Percentiles rank a stretch among this genome's conserved stretches.
Evolutionary conservation across 257 asterid species (phyloP).

Genomic region (Plantago major): DNA sequence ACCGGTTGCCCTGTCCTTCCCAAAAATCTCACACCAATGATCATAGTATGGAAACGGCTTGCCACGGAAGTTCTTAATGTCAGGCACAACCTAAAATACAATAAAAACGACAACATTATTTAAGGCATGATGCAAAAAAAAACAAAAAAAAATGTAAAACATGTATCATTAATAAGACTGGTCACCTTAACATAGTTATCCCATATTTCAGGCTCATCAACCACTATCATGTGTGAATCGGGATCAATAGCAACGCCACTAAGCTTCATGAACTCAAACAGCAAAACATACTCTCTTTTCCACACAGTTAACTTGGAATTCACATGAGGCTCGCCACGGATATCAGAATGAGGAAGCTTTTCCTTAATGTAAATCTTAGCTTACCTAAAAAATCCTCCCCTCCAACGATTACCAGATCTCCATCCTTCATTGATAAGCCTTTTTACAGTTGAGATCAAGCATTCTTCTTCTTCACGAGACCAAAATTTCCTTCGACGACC

Average conservation of each 20-base stretch:
- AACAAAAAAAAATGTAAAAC: too few species aligned
- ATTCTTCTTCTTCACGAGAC: constrained; percentile 2
- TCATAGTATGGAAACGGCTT: constrained; percentile 5
- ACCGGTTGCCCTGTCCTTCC: constrained; percentile 4
- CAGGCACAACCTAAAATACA: neutral
- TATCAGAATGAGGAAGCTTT: neutral
- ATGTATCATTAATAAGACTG: neutral
- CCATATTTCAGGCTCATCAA: neutral
- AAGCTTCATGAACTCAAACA: neutral
- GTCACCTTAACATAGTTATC: neutral
- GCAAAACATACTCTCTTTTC: neutral
- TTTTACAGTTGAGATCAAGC: neutral
- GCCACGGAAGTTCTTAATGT: neutral
- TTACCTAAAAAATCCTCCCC: neutral
- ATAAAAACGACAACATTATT: neutral
- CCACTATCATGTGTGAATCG: neutral
- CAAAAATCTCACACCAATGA: constrained; percentile 5
- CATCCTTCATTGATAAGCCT: constrained; percentile 2
- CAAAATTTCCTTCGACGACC: neutral
- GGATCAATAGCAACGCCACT: neutral
- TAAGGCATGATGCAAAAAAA: neutral
- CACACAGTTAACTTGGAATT: neutral
- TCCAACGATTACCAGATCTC: neutral
- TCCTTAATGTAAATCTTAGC: neutral
- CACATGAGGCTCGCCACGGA: neutral